A percentile compares a stretch with the other conserved stretches of the same genome.
phyloP scores from a whole-genome alignment of 1,284 basidiomycete species.

The Coriolopsis trogii region DNA sequence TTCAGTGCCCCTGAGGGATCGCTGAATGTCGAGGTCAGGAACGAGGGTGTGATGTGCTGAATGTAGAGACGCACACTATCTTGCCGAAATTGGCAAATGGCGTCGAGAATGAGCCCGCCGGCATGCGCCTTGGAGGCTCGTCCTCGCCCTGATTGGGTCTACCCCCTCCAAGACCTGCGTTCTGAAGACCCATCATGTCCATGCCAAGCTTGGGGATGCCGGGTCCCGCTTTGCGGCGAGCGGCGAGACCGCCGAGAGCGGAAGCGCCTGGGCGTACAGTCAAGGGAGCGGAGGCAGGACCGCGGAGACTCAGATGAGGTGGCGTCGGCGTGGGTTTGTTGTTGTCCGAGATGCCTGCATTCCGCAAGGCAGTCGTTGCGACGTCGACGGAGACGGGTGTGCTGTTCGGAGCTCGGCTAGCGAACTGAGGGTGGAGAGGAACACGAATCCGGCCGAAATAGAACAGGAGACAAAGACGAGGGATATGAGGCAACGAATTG shows the following conservation, averaged over 20 bases:
- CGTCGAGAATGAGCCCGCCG: constrained; percentile 56
- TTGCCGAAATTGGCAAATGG: constrained; percentile 94
- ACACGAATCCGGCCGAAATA: background rate
- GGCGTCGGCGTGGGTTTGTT: constrained; percentile 32
- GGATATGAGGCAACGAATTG: constrained; percentile 9
- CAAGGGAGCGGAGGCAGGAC: constrained; percentile 30
- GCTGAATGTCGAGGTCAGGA: constrained; percentile 41
- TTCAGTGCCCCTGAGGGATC: constrained; percentile 95
- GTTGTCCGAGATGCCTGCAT: constrained; percentile 38
- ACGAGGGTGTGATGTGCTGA: background rate
- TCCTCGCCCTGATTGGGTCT: constrained; percentile 46
- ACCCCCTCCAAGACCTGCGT: constrained; percentile 73
- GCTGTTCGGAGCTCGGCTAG: constrained; percentile 34
- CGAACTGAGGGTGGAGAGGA: constrained; percentile 46
- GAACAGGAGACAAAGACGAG: background rate
- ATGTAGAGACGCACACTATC: constrained; percentile 75
- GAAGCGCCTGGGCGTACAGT: constrained; percentile 25
- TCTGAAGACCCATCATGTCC: constrained; percentile 58
- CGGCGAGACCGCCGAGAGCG: constrained; percentile 42
- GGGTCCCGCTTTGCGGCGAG: constrained; percentile 46
- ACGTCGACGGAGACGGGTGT: constrained; percentile 40
- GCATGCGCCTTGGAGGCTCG: constrained; percentile 46
- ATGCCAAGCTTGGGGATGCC: constrained; percentile 60
- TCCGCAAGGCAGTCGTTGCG: constrained; percentile 44
- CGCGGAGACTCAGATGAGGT: constrained; percentile 25